phyloP scores from a whole-genome alignment of 768 basidiomycete genomes.

The Mrakia frigida region DNA sequence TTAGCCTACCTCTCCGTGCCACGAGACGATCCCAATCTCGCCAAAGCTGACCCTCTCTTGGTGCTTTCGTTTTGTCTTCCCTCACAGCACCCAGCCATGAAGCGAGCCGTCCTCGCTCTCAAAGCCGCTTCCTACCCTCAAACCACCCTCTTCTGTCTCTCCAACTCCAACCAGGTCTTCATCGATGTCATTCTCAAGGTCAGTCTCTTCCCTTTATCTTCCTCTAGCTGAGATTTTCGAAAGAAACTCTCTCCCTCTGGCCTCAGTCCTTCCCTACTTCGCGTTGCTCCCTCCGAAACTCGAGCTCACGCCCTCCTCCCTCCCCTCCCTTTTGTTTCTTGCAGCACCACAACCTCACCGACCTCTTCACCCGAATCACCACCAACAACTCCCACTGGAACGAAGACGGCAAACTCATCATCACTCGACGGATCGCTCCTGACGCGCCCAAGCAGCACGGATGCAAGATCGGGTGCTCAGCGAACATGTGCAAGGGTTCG shows the following conservation, averaged over 20 bases:
- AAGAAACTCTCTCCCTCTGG: too few relatives aligned
- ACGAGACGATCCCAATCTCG: too few relatives aligned
- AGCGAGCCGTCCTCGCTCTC: constrained; percentile 72
- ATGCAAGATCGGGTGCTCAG: constrained; percentile 81
- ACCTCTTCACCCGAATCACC: constrained; percentile 74
- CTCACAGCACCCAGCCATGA: constrained; percentile 89
- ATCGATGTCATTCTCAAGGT: constrained; percentile 86
- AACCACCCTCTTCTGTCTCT: constrained; percentile 82
- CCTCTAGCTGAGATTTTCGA: too few relatives aligned
- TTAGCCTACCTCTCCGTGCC: too few relatives aligned
- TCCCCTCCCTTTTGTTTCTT: background rate
- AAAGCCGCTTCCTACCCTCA: constrained; percentile 60
- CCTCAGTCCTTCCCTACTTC: too few relatives aligned
- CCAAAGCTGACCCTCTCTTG: background rate
- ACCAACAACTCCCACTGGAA: constrained; percentile 91
- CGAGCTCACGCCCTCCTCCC: background rate
- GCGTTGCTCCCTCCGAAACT: background rate
- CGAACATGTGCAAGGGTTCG: constrained; percentile 96
- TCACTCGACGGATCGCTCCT: constrained; percentile 71
- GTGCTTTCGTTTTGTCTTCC: background rate
- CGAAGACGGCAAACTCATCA: constrained; percentile 53
- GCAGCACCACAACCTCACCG: constrained; percentile 67
- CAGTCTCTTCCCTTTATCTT: constrained; percentile 15
- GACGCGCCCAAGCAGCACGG: constrained; percentile 64
- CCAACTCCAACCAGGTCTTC: constrained; percentile 88